Percentiles rank a stretch among this genome's conserved stretches.
phyloP scores from a whole-genome alignment of 805 yeast species.

The Candida chilensis region DNA sequence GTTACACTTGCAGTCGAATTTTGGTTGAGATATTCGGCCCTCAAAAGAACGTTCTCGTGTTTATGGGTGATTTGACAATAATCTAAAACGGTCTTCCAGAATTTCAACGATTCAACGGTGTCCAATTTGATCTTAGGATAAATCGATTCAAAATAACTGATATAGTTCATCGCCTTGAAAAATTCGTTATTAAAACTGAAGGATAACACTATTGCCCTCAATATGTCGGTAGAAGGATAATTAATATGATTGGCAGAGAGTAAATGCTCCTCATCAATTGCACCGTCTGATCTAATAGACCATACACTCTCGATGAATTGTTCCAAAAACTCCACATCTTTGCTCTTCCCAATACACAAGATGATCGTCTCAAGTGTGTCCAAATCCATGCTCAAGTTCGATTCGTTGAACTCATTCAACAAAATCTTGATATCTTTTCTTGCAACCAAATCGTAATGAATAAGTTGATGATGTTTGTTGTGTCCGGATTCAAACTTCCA shows the following conservation, averaged over 20 bases:
- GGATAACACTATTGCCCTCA: constrained; percentile 20
- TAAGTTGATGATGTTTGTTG: too few relatives aligned
- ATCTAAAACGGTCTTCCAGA: constrained; percentile 28
- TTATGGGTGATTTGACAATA: constrained; percentile 32
- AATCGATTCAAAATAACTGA: constrained; percentile 22
- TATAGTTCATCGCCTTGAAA: constrained; percentile 20
- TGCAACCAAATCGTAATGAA: too few relatives aligned
- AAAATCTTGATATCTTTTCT: constrained; percentile 7
- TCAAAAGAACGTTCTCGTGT: too few relatives aligned
- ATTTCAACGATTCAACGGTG: constrained; percentile 8
- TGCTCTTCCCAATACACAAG: constrained; percentile 1
- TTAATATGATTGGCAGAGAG: constrained; percentile 18
- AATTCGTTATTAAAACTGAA: constrained; percentile 20
- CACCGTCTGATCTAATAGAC: too few relatives aligned
- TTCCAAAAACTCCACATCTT: constrained; percentile 10
- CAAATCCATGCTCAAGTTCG: constrained; percentile 16
- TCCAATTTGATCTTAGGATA: constrained; percentile 13
- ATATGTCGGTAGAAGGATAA: constrained; percentile 14
- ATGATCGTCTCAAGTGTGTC: constrained; percentile 4
- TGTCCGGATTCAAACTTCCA: constrained; percentile 14
- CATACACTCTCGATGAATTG: constrained; percentile 16
- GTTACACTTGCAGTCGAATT: constrained; percentile 12
- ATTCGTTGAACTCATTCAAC: constrained; percentile 6
- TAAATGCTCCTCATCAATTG: constrained; percentile 1
- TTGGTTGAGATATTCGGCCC: constrained; percentile 19